Conservation (phyloP, 352 stramenopile species). For the Thraustochytrium striatum region DNA sequence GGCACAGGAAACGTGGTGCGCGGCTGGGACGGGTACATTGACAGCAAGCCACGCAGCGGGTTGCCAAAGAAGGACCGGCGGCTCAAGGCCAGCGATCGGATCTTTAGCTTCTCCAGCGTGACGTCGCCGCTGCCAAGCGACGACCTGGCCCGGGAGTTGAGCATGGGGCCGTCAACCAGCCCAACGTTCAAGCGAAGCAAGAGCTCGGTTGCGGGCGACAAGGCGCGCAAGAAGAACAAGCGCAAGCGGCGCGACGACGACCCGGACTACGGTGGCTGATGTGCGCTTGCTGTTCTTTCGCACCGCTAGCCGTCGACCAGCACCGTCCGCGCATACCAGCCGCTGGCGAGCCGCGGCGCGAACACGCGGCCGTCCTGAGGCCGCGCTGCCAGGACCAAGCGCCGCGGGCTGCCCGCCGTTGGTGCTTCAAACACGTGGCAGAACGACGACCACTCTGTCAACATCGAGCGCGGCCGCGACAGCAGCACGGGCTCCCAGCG, state of each 20-base stretch:
- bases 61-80: slow-evolving; percentile 16
- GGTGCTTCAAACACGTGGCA: too few species aligned
- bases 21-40: slow-evolving; percentile 41
- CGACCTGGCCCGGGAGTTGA: background rate
- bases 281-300: too few species aligned
- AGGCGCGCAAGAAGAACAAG: background rate
- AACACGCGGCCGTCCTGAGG: too few species aligned
- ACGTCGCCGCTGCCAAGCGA: background rate
- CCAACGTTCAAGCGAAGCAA: background rate
- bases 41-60: slow-evolving; percentile 23
- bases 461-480: too few species aligned
- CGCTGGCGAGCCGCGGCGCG: too few species aligned
- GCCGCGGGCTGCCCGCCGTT: too few species aligned
- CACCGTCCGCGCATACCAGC: too few species aligned
- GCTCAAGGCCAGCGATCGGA: slow-evolving; percentile 24
- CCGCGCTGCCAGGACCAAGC: too few species aligned
- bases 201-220: background rate
- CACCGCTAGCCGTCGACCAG: too few species aligned
- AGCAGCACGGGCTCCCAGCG: too few species aligned
- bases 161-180: background rate
- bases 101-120: slow-evolving; percentile 15
- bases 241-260: background rate
- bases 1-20: slow-evolving; percentile 29
- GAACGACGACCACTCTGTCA: too few species aligned
- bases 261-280: background rate